phyloP scores from a whole-genome alignment of 305 asterid genomes.

The Fraxinus xanthoxyloides region DNA sequence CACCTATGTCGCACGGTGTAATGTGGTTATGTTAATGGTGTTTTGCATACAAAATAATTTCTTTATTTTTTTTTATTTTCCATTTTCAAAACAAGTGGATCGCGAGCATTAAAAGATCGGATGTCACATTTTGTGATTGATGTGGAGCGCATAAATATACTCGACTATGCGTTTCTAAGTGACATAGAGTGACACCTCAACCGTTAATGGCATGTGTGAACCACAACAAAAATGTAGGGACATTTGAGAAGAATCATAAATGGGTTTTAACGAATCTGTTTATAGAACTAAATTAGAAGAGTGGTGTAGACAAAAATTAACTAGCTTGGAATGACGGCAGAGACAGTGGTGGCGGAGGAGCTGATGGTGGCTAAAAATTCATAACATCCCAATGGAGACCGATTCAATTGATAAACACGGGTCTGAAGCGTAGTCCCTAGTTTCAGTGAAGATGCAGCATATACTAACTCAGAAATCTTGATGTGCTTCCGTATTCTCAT shows the following conservation, averaged over 20 bases:
- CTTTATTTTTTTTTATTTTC: too few relatives aligned
- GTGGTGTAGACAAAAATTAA: neutral
- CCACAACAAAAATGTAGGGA: slow-evolving; percentile 2
- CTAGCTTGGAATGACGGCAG: slow-evolving; percentile 26
- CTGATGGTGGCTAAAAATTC: slow-evolving; percentile 6
- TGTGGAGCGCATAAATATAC: too few relatives aligned
- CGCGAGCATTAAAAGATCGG: too few relatives aligned
- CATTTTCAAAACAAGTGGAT: too few relatives aligned
- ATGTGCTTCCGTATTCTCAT: slow-evolving; percentile 63
- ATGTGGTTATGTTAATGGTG: too few relatives aligned
- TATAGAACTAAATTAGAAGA: neutral
- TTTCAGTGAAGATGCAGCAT: slow-evolving; percentile 28
- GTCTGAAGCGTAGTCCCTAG: slow-evolving; percentile 17
- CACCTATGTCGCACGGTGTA: too few relatives aligned
- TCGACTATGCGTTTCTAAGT: too few relatives aligned
- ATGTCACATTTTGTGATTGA: too few relatives aligned
- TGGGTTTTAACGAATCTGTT: slow-evolving; percentile 19
- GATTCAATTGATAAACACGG: slow-evolving; percentile 40
- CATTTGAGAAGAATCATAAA: neutral
- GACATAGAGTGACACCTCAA: slow-evolving; percentile 6
- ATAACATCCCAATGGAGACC: slow-evolving; percentile 51
- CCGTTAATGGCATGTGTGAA: too few relatives aligned
- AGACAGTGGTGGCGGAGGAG: slow-evolving; percentile 23
- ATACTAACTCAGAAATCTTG: slow-evolving; percentile 27
- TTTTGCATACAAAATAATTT: too few relatives aligned